These are phyloP conservation scores for Colletotrichum musicola DNA, from an alignment of 2,329 filamentous ascomycete genomes.

Conservation along the genomic window DNA sequence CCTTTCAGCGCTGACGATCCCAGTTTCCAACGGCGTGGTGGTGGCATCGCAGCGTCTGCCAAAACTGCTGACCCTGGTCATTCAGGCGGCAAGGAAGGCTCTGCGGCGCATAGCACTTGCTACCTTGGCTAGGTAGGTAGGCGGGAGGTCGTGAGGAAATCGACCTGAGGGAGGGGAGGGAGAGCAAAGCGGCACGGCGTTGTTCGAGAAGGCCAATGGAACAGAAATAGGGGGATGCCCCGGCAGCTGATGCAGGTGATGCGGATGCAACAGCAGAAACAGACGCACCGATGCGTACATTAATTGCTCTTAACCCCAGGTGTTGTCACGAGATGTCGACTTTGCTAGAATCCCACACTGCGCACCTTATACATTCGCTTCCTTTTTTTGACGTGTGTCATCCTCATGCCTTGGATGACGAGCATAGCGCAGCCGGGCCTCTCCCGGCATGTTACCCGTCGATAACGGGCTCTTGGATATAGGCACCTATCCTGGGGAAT, in stretches of 20 bases:
- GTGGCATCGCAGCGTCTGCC: background rate
- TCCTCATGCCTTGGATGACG: conserved; percentile 30
- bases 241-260: conserved; percentile 2
- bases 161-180: too few relatives aligned
- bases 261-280: background rate
- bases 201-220: conserved; percentile 39
- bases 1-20: background rate
- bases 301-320: background rate
- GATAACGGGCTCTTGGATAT: background rate
- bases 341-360: background rate
- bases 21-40: background rate
- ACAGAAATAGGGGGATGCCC: conserved; percentile 20
- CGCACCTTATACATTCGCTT: background rate
- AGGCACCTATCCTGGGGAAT: background rate
- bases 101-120: background rate
- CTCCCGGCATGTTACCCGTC: background rate
- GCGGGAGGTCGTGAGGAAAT: too few relatives aligned
- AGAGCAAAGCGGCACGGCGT: conserved; percentile 6
- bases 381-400: conserved; percentile 7
- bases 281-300: too few relatives aligned
- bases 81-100: background rate
- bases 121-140: too few relatives aligned
- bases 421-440: conserved; percentile 14
- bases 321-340: conserved; percentile 1
- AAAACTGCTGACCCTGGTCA: conserved; percentile 4